These are phyloP conservation scores for Oryza coarctata DNA, from an alignment of 176 grass and related monocot species.

Conservation along the genomic window DNA sequence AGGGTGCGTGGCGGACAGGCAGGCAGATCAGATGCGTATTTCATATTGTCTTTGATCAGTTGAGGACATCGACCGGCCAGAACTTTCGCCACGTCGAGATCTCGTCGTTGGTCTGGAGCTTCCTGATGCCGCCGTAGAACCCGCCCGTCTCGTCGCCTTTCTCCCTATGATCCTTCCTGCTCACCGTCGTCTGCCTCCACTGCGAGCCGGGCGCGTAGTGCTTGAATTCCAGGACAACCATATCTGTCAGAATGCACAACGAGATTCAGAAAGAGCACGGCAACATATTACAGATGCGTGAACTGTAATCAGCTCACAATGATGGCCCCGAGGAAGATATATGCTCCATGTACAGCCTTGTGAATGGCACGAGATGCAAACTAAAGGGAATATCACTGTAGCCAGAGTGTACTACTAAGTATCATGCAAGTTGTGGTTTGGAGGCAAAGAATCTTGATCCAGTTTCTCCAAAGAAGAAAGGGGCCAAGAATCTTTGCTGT, in stretches of 20 bases:
- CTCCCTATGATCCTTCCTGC: slow-evolving; percentile 68
- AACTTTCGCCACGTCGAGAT: slow-evolving; percentile 66
- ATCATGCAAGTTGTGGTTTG: slow-evolving; percentile 10
- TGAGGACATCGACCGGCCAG: slow-evolving; percentile 65
- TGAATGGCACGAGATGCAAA: slow-evolving; percentile 18
- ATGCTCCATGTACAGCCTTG: neutral
- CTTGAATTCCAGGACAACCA: slow-evolving; percentile 74
- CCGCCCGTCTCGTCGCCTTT: slow-evolving; percentile 69
- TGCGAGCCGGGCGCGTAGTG: slow-evolving; percentile 67
- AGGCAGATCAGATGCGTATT: neutral
- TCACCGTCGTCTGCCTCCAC: slow-evolving; percentile 67
- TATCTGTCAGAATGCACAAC: slow-evolving; percentile 34
- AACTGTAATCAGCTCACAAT: neutral
- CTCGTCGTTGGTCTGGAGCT: slow-evolving; percentile 59
- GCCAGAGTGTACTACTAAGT: neutral
- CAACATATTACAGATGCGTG: neutral
- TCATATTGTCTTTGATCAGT: slow-evolving; percentile 30
- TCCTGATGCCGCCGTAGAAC: slow-evolving; percentile 87
- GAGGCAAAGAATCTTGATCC: slow-evolving; percentile 10
- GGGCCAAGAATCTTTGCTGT: neutral
- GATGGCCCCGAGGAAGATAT: neutral
- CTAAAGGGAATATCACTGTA: slow-evolving; percentile 4
- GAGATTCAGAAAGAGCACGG: neutral
- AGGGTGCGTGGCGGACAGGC: neutral
- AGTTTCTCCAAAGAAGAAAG: neutral